Evolutionary conservation across 148 eudicot genomes (phyloP).

Genomic region (Diospyros kaki): DNA sequence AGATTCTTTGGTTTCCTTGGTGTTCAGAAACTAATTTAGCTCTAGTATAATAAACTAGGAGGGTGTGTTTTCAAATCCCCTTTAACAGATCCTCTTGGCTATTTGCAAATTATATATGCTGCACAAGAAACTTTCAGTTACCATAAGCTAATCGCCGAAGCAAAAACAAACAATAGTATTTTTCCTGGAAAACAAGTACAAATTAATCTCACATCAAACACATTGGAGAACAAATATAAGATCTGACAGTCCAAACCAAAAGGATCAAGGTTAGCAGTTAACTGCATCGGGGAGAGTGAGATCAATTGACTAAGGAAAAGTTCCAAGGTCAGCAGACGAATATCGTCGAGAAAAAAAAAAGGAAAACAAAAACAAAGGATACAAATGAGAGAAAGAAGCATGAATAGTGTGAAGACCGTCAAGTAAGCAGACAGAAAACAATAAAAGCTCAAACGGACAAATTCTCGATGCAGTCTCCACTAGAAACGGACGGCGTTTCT

Average conservation of each 20-base stretch:
- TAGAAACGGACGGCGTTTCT: constrained; percentile 1
- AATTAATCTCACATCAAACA: neutral
- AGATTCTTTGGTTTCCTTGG: neutral
- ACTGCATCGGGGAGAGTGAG: constrained; percentile 19
- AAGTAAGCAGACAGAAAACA: constrained; percentile 4
- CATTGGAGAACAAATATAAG: neutral
- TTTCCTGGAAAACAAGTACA: neutral
- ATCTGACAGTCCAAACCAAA: neutral
- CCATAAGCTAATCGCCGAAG: neutral
- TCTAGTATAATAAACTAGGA: too few relatives aligned
- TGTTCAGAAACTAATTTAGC: neutral
- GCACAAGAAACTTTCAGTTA: neutral
- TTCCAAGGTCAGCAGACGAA: neutral
- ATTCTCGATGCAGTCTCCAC: neutral
- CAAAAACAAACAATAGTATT: neutral
- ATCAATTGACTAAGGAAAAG: neutral
- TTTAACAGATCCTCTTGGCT: neutral
- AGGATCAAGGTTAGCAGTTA: neutral
- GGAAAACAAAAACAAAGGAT: neutral
- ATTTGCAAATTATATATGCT: too few relatives aligned
- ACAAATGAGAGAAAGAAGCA: neutral
- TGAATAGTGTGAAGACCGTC: constrained; percentile 5
- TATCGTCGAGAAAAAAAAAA: neutral
- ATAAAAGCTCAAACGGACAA: constrained; percentile 19
- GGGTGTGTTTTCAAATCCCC: neutral